Conservation (phyloP, 116 monocot genomes). For the Dioscorea cayenensis region DNA sequence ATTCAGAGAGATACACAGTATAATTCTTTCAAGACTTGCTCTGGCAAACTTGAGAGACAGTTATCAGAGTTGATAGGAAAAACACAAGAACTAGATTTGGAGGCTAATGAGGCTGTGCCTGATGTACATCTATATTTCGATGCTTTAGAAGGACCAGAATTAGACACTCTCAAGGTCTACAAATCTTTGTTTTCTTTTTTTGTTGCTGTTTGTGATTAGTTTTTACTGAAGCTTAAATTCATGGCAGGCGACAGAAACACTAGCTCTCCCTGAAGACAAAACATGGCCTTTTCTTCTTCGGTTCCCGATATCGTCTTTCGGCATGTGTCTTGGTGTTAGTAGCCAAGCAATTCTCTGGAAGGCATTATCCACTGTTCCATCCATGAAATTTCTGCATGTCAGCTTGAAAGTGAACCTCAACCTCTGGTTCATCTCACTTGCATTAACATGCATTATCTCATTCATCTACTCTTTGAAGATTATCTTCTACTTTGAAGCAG, state of each 20-base stretch:
- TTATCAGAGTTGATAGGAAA: conserved; percentile 22
- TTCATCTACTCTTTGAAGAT: conserved; percentile 42
- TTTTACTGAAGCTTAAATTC: neutral
- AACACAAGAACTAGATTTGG: conserved; percentile 27
- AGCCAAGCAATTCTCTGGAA: conserved; percentile 92
- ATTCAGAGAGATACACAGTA: conserved; percentile 11
- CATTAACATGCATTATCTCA: conserved; percentile 23
- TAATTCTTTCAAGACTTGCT: conserved; percentile 74
- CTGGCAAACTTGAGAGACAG: conserved; percentile 55
- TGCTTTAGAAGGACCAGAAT: conserved; percentile 67
- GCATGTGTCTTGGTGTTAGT: conserved; percentile 77
- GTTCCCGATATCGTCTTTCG: conserved; percentile 65
- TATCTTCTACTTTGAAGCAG: conserved; percentile 55
- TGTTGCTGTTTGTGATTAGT: no score
- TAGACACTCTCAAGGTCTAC: conserved; percentile 56
- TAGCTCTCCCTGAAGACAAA: conserved; percentile 54
- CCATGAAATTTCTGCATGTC: conserved; percentile 37
- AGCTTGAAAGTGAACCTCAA: conserved; percentile 32
- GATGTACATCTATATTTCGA: conserved; percentile 49
- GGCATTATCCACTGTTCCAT: conserved; percentile 36
- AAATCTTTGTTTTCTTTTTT: neutral
- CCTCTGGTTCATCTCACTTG: conserved; percentile 63
- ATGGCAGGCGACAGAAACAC: conserved; percentile 46
- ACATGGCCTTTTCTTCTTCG: conserved; percentile 92
- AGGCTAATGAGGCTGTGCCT: conserved; percentile 18